Evolutionary conservation across 257 asterid genomes (phyloP), one percentile per base, ranked within the genome.

Genomic region (Nicotiana benthamiana): DNA sequence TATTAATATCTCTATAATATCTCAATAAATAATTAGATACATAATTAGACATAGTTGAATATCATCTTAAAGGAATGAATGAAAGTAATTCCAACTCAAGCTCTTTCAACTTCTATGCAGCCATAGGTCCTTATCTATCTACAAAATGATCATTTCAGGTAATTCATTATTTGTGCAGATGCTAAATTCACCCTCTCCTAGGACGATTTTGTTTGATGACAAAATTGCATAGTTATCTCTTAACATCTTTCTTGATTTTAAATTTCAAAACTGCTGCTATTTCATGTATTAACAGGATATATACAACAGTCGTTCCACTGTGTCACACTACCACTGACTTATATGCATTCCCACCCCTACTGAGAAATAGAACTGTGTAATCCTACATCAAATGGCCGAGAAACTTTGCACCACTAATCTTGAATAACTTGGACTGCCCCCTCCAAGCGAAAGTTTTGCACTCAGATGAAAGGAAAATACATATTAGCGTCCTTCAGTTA

Each of bases 361-460:
- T 43, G 51, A 79, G 48, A 79, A 63, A 43, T 79, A 46, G 52
- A 79, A 48, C 76, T 79, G 22, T 48, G 52, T 79, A 79, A 63
- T 48, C 28, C 64, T 79, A 79, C 64, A 52, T 79, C 28, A 79
- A 79, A 65, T 57, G 82, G 60, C 68, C 30, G 57, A 79, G 53
- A 79, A 60, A 64, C 53, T 79, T 53, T 64, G 65, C 53, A 22
- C 52, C 24, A 79, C 82, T 79, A 79, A 64, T 78, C 81, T 61
- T 60, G 63, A 57, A 57, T 26, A 57, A 57, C 27, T 57, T 59
- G 28, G 28, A 52, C n/a, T 2, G 64, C 28, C 2, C 63, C 64
- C 28, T 59, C 64, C 15, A 7, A 2, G 66, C 3, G 34, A 4
- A 61, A 61, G 32, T 61, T 61, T 24, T 22, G 64, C 12, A 26